A percentile compares a stretch with the other conserved stretches of the same genome.
Conservation (phyloP, 1,139 yeast genomes). For the Scheffersomyces titani region DNA sequence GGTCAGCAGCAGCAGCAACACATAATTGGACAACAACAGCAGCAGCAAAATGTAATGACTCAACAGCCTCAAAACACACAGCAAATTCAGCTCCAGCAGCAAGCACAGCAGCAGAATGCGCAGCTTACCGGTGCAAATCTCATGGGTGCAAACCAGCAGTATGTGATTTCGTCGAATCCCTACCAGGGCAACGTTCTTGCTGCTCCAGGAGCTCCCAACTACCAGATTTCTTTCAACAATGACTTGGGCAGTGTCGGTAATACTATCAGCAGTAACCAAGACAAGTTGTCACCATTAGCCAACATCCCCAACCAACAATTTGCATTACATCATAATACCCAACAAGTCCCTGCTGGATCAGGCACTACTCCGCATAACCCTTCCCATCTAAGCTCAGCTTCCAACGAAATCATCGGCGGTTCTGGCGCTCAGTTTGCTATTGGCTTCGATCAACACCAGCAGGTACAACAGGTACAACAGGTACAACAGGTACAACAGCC, state of each 20-base stretch:
- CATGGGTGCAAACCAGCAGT: constrained; percentile 9
- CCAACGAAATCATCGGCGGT: constrained; percentile 4
- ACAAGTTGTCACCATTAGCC: constrained; percentile 30
- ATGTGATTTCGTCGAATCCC: constrained; percentile 20
- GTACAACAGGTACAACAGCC: constrained; percentile 2
- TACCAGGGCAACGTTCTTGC: constrained; percentile 13
- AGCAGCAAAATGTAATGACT: constrained; percentile 4
- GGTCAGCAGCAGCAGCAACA: constrained; percentile 15
- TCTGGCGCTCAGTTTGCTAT: constrained; percentile 11
- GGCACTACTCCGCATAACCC: constrained; percentile 9
- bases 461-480: constrained; percentile 13
- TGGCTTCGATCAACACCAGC: constrained; percentile 15
- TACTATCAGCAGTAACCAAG: constrained; percentile 15
- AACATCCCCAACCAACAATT: constrained; percentile 18
- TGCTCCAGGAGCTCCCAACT: constrained; percentile 14
- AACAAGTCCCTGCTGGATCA: constrained; percentile 14
- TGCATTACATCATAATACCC: constrained; percentile 1
- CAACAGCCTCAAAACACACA: neutral
- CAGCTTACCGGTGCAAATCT: constrained; percentile 4
- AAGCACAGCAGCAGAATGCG: neutral
- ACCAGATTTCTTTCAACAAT: constrained; percentile 23
- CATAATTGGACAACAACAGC: constrained; percentile 15
- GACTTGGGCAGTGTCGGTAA: constrained; percentile 11
- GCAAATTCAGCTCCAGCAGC: neutral
- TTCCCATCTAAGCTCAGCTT: constrained; percentile 8